These are phyloP conservation scores for Didymellaceae sp. DNA, from an alignment of 2,329 filamentous ascomycete species.

Conservation along the genomic window DNA sequence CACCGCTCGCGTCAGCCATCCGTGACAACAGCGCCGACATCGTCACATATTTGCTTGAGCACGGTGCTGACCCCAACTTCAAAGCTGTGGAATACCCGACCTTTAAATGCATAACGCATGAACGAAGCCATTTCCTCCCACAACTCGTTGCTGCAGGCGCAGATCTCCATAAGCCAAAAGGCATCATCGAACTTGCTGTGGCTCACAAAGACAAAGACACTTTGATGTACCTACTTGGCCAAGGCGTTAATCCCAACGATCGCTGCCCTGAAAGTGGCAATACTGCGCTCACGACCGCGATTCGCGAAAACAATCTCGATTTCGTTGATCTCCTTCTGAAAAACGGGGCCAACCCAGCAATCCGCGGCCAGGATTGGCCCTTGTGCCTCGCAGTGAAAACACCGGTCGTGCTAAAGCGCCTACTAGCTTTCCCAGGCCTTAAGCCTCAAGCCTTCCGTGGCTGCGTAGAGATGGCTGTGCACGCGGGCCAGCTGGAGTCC, in stretches of 20 bases:
- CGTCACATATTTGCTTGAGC: slow-evolving; percentile 63
- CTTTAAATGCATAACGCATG: slow-evolving; percentile 73
- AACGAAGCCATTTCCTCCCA: slow-evolving; percentile 66
- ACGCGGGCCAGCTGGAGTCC: slow-evolving; percentile 69
- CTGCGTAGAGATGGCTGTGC: slow-evolving; percentile 71
- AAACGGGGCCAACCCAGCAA: slow-evolving; percentile 66
- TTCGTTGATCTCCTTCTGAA: slow-evolving; percentile 65
- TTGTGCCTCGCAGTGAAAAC: slow-evolving; percentile 71
- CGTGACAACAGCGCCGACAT: slow-evolving; percentile 70
- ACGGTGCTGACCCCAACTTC: slow-evolving; percentile 60
- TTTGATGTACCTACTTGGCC: slow-evolving; percentile 65
- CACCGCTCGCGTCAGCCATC: slow-evolving; percentile 71
- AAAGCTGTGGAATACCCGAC: slow-evolving; percentile 68
- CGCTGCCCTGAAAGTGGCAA: slow-evolving; percentile 61
- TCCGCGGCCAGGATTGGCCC: slow-evolving; percentile 73
- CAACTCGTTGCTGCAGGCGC: slow-evolving; percentile 64
- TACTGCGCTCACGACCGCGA: slow-evolving; percentile 70
- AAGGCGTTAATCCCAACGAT: slow-evolving; percentile 67
- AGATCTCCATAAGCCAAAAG: slow-evolving; percentile 65
- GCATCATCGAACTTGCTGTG: slow-evolving; percentile 70
- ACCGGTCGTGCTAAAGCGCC: slow-evolving; percentile 64
- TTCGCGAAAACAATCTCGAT: slow-evolving; percentile 64
- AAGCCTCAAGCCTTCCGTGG: slow-evolving; percentile 69
- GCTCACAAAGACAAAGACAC: slow-evolving; percentile 67
- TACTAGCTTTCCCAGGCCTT: slow-evolving; percentile 60